These are phyloP conservation scores for Phialocephala subalpina DNA, from an alignment of 2,329 filamentous ascomycete species.

Conservation along the genomic window DNA sequence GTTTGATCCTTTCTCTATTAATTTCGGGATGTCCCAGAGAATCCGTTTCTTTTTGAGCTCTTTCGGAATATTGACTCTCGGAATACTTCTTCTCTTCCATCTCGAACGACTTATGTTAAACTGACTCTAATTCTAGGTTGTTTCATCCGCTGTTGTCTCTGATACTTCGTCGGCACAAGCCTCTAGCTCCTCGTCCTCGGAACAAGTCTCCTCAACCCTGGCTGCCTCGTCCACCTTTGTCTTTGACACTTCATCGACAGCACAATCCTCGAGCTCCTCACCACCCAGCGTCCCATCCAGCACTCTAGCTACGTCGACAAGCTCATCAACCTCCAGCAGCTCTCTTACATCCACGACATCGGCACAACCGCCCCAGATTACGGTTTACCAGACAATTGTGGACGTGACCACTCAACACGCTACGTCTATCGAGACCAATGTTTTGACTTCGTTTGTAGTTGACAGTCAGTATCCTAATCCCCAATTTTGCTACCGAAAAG, in stretches of 20 bases:
- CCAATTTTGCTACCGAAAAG: neutral
- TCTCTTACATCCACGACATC: neutral
- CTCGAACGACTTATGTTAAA: no score
- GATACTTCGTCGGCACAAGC: no score
- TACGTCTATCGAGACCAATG: neutral
- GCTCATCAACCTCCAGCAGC: neutral
- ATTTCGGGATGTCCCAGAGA: neutral
- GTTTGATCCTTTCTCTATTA: neutral
- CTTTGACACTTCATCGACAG: no score
- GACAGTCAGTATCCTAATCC: neutral
- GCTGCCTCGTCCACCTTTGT: neutral
- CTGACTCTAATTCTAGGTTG: no score
- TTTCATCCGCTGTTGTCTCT: no score
- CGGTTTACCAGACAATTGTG: neutral
- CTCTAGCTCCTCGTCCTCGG: no score
- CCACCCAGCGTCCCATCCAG: neutral
- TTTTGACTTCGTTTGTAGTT: neutral
- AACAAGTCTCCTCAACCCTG: neutral
- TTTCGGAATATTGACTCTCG: no score
- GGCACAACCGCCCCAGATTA: neutral
- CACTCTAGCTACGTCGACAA: neutral
- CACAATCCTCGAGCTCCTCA: neutral
- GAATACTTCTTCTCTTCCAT: no score
- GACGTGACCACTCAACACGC: neutral
- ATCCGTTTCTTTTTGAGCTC: no score